Conservation (phyloP, 495 filamentous ascomycete species). For the Neurospora sp. region DNA sequence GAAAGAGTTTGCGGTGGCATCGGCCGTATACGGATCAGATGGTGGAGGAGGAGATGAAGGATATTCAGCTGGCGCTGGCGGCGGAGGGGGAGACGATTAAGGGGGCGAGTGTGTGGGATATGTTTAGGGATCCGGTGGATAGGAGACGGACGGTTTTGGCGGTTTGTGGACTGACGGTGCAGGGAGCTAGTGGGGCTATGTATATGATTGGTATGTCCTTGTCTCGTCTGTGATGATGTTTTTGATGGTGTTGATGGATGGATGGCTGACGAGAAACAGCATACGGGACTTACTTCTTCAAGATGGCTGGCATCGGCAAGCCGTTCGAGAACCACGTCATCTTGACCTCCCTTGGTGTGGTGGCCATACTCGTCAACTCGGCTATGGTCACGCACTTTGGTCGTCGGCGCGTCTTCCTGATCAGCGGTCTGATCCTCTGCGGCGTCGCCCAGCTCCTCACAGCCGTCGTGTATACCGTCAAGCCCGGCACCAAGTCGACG, state of each 20-base stretch:
- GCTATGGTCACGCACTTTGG: slow-evolving; percentile 41
- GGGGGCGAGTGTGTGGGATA: slow-evolving; percentile 34
- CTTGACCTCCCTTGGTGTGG: slow-evolving; percentile 38
- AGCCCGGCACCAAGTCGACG: slow-evolving; percentile 33
- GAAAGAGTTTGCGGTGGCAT: slow-evolving; percentile 32
- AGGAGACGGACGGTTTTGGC: slow-evolving; percentile 36
- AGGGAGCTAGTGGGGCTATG: slow-evolving; percentile 49
- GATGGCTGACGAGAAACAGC: slow-evolving; percentile 19
- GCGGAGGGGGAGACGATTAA: slow-evolving; percentile 30
- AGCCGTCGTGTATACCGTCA: slow-evolving; percentile 40
- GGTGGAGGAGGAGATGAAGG: slow-evolving; percentile 35
- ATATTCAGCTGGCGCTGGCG: slow-evolving; percentile 39
- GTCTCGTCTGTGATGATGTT: too few relatives aligned
- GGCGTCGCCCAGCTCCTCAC: slow-evolving; percentile 40
- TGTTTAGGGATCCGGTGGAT: slow-evolving; percentile 41
- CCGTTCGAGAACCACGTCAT: slow-evolving; percentile 48
- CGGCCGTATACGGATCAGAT: slow-evolving; percentile 29
- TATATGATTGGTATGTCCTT: slow-evolving; percentile 40
- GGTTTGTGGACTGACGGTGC: slow-evolving; percentile 37
- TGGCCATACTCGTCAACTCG: slow-evolving; percentile 41
- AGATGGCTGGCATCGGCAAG: slow-evolving; percentile 46
- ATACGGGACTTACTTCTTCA: slow-evolving; percentile 54
- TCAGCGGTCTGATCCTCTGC: slow-evolving; percentile 37
- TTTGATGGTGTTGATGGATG: neutral
- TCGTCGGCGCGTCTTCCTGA: slow-evolving; percentile 40